A percentile compares a stretch with the other conserved stretches of the same genome.
Conservation (phyloP, 768 basidiomycete genomes). For the Boletus subparvulus region DNA sequence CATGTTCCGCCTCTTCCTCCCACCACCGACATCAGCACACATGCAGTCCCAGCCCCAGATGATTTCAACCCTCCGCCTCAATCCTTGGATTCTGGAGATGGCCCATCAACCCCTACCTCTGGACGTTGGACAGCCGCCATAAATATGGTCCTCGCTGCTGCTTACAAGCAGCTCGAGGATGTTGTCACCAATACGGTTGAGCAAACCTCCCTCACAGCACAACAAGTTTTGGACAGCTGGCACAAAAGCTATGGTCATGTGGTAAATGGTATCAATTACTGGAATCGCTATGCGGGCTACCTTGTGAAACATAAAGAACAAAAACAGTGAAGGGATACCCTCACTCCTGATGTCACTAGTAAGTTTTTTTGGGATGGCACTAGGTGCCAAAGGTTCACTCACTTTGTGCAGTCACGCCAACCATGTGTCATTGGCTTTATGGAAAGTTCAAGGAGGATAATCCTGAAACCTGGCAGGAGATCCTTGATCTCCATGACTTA, state of each 20-base stretch:
- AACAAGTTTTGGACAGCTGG: slow-evolving; percentile 1
- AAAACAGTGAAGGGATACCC: background rate
- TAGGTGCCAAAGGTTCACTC: too few species aligned
- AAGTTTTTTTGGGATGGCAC: background rate
- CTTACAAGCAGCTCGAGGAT: background rate
- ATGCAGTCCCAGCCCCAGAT: too few species aligned
- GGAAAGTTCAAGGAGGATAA: slow-evolving; percentile 1
- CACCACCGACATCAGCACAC: too few species aligned
- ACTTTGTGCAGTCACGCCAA: background rate
- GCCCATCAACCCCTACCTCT: too few species aligned
- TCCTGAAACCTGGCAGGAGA: background rate
- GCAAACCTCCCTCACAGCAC: background rate
- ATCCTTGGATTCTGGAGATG: too few species aligned
- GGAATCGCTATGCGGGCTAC: slow-evolving; percentile 1
- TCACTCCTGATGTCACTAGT: background rate
- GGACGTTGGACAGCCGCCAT: too few species aligned
- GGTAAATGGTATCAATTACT: background rate
- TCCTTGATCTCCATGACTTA: background rate
- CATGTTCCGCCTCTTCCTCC: too few species aligned
- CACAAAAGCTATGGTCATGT: background rate
- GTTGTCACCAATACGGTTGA: background rate
- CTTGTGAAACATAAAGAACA: slow-evolving; percentile 1
- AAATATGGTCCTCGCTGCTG: too few species aligned
- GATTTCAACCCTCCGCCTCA: too few species aligned
- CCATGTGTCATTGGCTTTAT: background rate